A percentile compares a stretch with the other conserved stretches of the same genome.
These are phyloP conservation scores for Saksenaea oblongispora DNA, from an alignment of 371 early-diverging fungal genomes.

Conservation along the genomic window DNA sequence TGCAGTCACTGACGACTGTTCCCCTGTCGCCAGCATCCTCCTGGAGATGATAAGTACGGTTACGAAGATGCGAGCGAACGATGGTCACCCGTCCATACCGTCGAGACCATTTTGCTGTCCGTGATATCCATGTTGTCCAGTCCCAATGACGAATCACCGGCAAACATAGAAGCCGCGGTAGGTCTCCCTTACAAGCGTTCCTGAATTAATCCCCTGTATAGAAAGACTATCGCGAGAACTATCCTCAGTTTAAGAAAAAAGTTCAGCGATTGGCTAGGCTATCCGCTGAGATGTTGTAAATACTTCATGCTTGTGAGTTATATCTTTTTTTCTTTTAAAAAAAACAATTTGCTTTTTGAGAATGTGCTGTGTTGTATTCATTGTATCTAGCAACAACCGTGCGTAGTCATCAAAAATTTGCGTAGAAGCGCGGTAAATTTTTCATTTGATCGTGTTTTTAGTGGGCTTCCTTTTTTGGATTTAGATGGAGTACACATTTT, in stretches of 20 bases:
- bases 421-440: no score
- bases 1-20: neutral
- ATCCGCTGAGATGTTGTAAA: constrained; percentile 60
- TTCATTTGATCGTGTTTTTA: no score
- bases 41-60: constrained; percentile 88
- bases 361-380: neutral
- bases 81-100: constrained; percentile 95
- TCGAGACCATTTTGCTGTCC: constrained; percentile 86
- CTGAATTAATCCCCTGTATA: constrained; percentile 20
- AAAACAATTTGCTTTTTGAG: neutral
- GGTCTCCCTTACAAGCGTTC: constrained; percentile 16
- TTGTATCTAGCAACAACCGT: no score
- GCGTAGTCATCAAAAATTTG: no score
- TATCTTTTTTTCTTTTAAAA: neutral
- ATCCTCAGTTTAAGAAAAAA: constrained; percentile 72
- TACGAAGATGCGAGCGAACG: constrained; percentile 90
- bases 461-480: no score
- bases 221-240: constrained; percentile 77
- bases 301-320: neutral
- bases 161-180: constrained; percentile 91
- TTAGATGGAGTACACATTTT: no score
- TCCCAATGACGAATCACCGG: constrained; percentile 95
- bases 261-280: constrained; percentile 71
- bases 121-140: constrained; percentile 89
- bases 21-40: constrained; percentile 54